These are phyloP conservation scores for Colletotrichum somersetense DNA, from an alignment of 2,329 filamentous ascomycete species.

Conservation along the genomic window DNA sequence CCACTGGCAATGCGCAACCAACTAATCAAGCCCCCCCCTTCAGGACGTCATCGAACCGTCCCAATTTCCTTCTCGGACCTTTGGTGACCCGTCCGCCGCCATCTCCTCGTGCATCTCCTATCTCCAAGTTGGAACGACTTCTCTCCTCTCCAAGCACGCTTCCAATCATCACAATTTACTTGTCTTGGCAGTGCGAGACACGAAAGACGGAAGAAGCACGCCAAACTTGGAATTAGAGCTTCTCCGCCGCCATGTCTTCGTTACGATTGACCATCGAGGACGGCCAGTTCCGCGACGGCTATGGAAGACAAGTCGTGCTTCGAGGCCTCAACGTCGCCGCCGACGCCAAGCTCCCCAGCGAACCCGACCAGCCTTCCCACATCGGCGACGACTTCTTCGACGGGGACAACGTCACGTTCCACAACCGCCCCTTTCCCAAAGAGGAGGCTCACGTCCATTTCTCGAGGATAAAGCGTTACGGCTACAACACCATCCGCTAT, in stretches of 20 bases:
- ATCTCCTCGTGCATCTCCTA: constrained; percentile 25
- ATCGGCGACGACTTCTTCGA: constrained; percentile 86
- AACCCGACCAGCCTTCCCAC: constrained; percentile 86
- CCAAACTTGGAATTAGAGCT: not conserved
- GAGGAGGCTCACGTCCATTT: constrained; percentile 91
- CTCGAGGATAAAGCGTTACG: constrained; percentile 84
- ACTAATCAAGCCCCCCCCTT: constrained; percentile 25
- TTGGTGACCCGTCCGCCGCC: constrained; percentile 28
- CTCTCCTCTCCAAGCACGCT: constrained; percentile 1
- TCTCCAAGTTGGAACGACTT: constrained; percentile 10
- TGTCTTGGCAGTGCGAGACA: constrained; percentile 4
- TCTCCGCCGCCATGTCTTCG: constrained; percentile 69
- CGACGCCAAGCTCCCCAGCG: constrained; percentile 89
- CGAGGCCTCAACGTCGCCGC: constrained; percentile 95
- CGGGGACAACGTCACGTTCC: constrained; percentile 91
- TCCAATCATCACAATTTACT: not conserved
- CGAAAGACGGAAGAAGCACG: not conserved
- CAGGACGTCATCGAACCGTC: constrained; percentile 41
- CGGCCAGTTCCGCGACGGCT: constrained; percentile 82
- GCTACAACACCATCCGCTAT: constrained; percentile 97
- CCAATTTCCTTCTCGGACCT: constrained; percentile 40
- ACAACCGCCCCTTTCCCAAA: constrained; percentile 84
- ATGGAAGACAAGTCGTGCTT: constrained; percentile 87
- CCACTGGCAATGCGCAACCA: constrained; percentile 20
- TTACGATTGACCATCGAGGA: constrained; percentile 88